Evolutionary conservation across 2,329 filamentous ascomycete species (phyloP), one percentile per base, ranked within the genome.

Genomic region (Arthrobotrys iridis): DNA sequence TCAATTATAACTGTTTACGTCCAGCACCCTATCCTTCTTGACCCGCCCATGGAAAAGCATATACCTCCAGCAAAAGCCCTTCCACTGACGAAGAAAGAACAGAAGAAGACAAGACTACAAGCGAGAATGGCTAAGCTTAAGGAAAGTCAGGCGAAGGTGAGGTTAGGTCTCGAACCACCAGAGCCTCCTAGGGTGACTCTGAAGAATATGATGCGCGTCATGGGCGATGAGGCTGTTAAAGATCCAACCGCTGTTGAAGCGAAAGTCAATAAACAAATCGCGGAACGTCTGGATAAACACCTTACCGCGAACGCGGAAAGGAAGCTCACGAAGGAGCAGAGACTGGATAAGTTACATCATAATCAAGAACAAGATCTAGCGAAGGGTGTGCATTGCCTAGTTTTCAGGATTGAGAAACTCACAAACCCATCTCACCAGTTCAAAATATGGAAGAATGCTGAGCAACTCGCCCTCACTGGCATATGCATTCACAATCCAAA

Each of bases 211-310:
- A 99, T 99, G 95, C 90, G 93, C 70, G 95, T 99, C 28, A 86
- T 97, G 66, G 95, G 95, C 77, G 93, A 97, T 81, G 90, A 93
- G 82, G 90, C 90, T 15, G 94, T 99, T 78, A 96, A 97, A 81
- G 95, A 99, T 83, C 95, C 95, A 4, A 99, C 96, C 0, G 95
- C 95, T 2, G 95, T 99, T 48, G 95, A 99, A 83, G 93, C 93
- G 58, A 89, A 93, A 22, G 95, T 99, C 59, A 97, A 96, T 82
- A 87, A 90, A 62, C 93, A 99, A 82, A 97, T 99, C 78, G 91
- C 91, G 26, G 93, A 96, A 77, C 91, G 95, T 43, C 89, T 90
- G 70, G 86, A 91, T 73, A 87, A 90, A 78, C 96, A 99, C 82
- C 85, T 94, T 72, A 83, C 88, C 41, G 84, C 87, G 70, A 99